Conservation (phyloP, 2,329 filamentous ascomycete species). For the Fusarium sacchari region DNA sequence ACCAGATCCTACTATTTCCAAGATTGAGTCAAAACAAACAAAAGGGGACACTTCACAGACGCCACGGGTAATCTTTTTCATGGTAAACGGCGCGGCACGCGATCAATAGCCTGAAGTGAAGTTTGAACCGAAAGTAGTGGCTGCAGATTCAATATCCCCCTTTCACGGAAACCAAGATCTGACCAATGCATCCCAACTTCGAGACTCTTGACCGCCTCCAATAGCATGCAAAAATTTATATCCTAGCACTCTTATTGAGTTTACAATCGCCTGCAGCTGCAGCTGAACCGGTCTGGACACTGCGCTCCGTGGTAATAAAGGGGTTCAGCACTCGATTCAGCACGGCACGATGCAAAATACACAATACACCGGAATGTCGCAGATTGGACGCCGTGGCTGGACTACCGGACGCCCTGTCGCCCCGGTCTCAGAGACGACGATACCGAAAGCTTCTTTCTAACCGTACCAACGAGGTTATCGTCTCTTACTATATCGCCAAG, state of each 20-base stretch:
- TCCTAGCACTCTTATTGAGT: not conserved
- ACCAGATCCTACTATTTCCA: conserved; percentile 4
- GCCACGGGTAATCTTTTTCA: not conserved
- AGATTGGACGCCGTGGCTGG: conserved; percentile 28
- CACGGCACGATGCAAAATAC: not conserved
- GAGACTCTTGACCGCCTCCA: conserved; percentile 12
- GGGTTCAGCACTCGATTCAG: conserved; percentile 2
- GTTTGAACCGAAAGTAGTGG: not conserved
- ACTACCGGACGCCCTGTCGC: conserved; percentile 14
- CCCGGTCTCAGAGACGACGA: not conserved
- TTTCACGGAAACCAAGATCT: conserved; percentile 1
- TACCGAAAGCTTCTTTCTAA: conserved; percentile 22
- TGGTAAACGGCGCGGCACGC: conserved; percentile 30
- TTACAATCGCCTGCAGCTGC: not conserved
- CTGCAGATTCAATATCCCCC: conserved; percentile 5
- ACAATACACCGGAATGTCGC: conserved; percentile 21
- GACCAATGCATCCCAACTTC: not conserved
- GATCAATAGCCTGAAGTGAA: conserved; percentile 35
- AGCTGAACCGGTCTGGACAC: conserved; percentile 1
- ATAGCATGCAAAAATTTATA: not conserved
- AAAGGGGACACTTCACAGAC: conserved; percentile 3
- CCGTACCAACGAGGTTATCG: not conserved
- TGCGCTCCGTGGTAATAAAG: not conserved
- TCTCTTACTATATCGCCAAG: not conserved
- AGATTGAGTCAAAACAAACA: not conserved